Evolutionary conservation across 129 eudicot species (phyloP), one percentile per base, ranked within the genome.

Genomic region (carrot (Daucus carota)): DNA sequence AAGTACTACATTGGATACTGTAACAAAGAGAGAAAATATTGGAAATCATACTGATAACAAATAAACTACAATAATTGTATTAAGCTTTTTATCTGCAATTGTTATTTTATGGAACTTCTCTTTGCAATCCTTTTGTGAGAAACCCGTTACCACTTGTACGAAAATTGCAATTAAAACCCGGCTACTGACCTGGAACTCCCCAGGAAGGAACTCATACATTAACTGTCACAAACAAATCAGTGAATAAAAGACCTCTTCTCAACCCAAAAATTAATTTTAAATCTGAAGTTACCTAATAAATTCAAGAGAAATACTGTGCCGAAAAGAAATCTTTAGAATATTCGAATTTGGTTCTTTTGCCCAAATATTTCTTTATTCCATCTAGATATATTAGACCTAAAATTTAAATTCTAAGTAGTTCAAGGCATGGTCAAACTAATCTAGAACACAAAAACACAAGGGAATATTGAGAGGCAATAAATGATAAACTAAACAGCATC

Each of bases 51-150:
- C 15, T 13, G 26, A 40, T 57, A 82, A 44, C 43, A 67, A 31
- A 34, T 38, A 67, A 45, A 50, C 15, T 5, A 81, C n/a, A n/a
- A n/a, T n/a, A n/a, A n/a, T n/a, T n/a, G n/a, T n/a, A n/a, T n/a
- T n/a, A n/a, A n/a, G n/a, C n/a, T n/a, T n/a, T 54, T 8, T 22
- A 54, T 54, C 26, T 22, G 62, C 62, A 54, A 40, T 40, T 40
- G 8, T n/a, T 50, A 36, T n/a, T n/a, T 57, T 57, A 57, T 9
- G 31, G 29, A 26, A 28, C 82, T 88, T 74, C 85, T 86, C 69
- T 85, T 82, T 75, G 83, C 80, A 81, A 85, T 82, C 75, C 84
- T 76, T 36, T 24, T 60, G 50, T 79, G 70, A 70, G 78, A 60
- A 22, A 81, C 78, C 70, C 66, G 46, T 68, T 46, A 67, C 86